phyloP scores from a whole-genome alignment of 2,329 filamentous ascomycete species.

The Pseudocercospora fuligena region DNA sequence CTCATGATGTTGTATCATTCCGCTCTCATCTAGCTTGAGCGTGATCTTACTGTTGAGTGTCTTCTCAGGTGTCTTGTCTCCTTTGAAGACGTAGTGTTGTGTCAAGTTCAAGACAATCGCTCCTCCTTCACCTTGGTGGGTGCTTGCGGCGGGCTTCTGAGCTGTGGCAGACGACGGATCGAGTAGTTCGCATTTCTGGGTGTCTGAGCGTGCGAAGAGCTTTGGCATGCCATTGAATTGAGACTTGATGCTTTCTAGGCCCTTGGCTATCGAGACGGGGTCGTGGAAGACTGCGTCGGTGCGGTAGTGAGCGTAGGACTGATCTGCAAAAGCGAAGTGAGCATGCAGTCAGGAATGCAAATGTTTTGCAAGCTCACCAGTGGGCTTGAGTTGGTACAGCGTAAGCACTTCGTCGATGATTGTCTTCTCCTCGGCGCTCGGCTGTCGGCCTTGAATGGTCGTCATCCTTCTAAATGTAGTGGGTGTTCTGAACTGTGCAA shows the following conservation, averaged over 20 bases:
- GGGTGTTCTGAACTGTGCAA: neutral
- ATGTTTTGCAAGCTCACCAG: neutral
- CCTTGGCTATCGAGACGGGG: slow-evolving; percentile 36
- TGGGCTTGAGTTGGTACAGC: slow-evolving; percentile 33
- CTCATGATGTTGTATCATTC: slow-evolving; percentile 35
- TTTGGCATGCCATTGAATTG: slow-evolving; percentile 40
- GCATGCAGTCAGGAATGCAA: neutral
- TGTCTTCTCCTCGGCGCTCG: slow-evolving; percentile 26
- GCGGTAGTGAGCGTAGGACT: slow-evolving; percentile 35
- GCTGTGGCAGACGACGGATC: slow-evolving; percentile 21
- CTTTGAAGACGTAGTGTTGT: slow-evolving; percentile 39
- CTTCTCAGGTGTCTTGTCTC: slow-evolving; percentile 35
- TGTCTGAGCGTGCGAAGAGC: slow-evolving; percentile 33
- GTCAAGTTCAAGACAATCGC: slow-evolving; percentile 33
- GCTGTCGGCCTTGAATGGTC: slow-evolving; percentile 22
- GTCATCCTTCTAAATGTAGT: slow-evolving; percentile 13
- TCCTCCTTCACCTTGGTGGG: slow-evolving; percentile 21
- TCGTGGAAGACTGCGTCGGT: slow-evolving; percentile 36
- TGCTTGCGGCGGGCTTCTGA: slow-evolving; percentile 14
- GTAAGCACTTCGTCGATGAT: slow-evolving; percentile 35
- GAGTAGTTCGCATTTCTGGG: slow-evolving; percentile 30
- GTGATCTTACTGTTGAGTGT: slow-evolving; percentile 36
- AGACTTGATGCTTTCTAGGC: slow-evolving; percentile 34
- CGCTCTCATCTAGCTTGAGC: slow-evolving; percentile 31
- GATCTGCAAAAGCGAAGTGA: neutral